Base-by-base conservation (phyloP, 1,139 yeast genomes). In the Blastobotrys niveus region DNA sequence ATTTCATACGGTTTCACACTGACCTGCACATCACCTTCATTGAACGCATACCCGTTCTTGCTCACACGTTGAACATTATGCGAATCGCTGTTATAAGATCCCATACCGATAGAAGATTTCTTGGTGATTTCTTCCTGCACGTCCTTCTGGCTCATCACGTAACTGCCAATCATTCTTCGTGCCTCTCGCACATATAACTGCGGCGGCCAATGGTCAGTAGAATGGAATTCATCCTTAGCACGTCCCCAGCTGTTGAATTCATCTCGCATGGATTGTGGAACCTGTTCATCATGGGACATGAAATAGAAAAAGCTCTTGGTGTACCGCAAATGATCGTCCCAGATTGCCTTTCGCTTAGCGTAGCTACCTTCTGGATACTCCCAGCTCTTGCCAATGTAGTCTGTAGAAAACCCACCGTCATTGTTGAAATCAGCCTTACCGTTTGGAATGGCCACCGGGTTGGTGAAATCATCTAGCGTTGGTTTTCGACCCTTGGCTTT, bases 361-460 rank as follows among this genome's bases (percentile, higher is more conserved):
- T 31, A 31, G 8, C 10, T 7, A 5, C 34, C 34, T 7, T 31
- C 12, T 17, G 34, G 34, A 15, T 31, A 31, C 8, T 31, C 34
- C 34, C 34, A 31, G 34, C 34, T 31, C 34, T 15, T 31, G 14
- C 34, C 34, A 14, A 31, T 31, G 14, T 31, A 31, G 34, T 31
- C 34, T 9, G 34, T 31, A 9, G 34, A 31, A 12, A 31, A 31
- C 21, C 34, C 34, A 10, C 34, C 34, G 19, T 31, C 21, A 18
- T 31, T 31, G 34, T 31, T 31, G 18, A 15, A 9, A 31, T 31
- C 34, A 31, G 34, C 34, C 21, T 31, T 31, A 15, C 14, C 15
- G 21, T 31, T 31, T 31, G 34, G 34, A 15, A 31, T 31, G 8
- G 8, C 9, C 14, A 31, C 9, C 21, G 21, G 12, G 34, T 31